Percentiles rank a stretch among this genome's conserved stretches.
Evolutionary conservation across 768 basidiomycete genomes (phyloP).

Genomic region (Tylopilus cervinicoccineus): DNA sequence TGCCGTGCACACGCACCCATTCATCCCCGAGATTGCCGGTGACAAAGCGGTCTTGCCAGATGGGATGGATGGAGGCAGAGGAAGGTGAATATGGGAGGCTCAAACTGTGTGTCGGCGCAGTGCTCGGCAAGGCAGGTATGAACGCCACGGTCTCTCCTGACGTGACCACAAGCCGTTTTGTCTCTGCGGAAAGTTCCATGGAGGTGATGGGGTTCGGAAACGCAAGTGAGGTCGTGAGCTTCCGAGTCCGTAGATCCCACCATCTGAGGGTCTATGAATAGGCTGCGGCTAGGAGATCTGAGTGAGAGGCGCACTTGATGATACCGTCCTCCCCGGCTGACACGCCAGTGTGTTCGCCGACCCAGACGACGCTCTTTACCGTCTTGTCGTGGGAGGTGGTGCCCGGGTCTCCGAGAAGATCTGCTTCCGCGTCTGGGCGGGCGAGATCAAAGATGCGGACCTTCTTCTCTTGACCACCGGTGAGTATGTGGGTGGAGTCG

Average conservation of each 20-base stretch:
- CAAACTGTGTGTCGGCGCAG: conserved; percentile 66
- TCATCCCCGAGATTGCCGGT: conserved; percentile 88
- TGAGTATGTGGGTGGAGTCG: conserved; percentile 62
- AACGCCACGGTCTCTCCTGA: conserved; percentile 92
- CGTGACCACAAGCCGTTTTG: conserved; percentile 82
- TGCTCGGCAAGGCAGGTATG: conserved; percentile 68
- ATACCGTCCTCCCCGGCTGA: conserved; percentile 90
- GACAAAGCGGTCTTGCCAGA: conserved; percentile 84
- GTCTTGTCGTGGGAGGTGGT: conserved; percentile 77
- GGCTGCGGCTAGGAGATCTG: neutral
- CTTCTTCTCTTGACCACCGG: conserved; percentile 97
- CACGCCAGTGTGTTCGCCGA: conserved; percentile 82
- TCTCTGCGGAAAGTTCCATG: conserved; percentile 86
- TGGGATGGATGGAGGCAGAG: conserved; percentile 92
- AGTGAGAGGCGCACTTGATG: conserved; percentile 60
- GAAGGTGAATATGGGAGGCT: conserved; percentile 85
- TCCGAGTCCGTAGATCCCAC: conserved; percentile 90
- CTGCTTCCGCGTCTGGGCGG: conserved; percentile 83
- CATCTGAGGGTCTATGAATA: conserved; percentile 52
- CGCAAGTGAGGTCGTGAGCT: conserved; percentile 62
- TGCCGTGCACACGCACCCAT: conserved; percentile 93
- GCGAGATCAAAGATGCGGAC: conserved; percentile 90
- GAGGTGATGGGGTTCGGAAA: conserved; percentile 84
- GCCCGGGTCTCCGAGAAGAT: conserved; percentile 65
- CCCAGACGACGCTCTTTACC: conserved; percentile 92